A percentile compares a stretch with the other conserved stretches of the same genome.
phyloP scores from a whole-genome alignment of 192 early-diverging fungal species.

The Globomyces pollinis-pini region DNA sequence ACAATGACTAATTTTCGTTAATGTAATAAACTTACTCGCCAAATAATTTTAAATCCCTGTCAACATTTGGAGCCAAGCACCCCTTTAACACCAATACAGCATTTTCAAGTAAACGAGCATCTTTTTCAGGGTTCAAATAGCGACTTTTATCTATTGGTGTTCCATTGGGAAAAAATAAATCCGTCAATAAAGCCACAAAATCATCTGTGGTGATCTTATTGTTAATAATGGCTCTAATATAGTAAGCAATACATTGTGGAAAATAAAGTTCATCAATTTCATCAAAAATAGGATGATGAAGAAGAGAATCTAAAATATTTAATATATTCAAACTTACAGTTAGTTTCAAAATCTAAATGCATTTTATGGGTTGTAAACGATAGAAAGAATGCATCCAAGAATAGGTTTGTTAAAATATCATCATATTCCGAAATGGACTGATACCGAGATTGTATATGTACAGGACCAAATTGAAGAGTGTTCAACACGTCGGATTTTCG shows the following conservation, averaged over 20 bases:
- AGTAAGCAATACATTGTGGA: constrained; percentile 11
- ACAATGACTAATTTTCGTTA: constrained; percentile 36
- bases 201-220: constrained; percentile 14
- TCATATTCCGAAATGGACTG: constrained; percentile 47
- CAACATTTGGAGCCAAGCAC: constrained; percentile 16
- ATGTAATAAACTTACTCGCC: constrained; percentile 12
- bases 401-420: constrained; percentile 31
- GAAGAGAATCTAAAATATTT: constrained; percentile 6
- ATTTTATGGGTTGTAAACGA: constrained; percentile 45
- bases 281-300: constrained; percentile 7
- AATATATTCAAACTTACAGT: neutral
- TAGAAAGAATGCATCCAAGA: constrained; percentile 37
- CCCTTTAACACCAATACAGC: constrained; percentile 8
- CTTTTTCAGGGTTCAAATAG: neutral
- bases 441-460: no score
- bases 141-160: neutral
- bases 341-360: constrained; percentile 18
- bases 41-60: constrained; percentile 4
- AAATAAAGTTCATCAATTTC: constrained; percentile 6
- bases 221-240: constrained; percentile 14
- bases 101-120: neutral
- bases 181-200: constrained; percentile 7
- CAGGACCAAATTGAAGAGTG: no score
- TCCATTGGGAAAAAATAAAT: constrained; percentile 8
- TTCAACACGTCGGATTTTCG: no score